These are phyloP conservation scores for Jatropha multifida DNA, from an alignment of 441 rosid species.

Conservation along the genomic window DNA sequence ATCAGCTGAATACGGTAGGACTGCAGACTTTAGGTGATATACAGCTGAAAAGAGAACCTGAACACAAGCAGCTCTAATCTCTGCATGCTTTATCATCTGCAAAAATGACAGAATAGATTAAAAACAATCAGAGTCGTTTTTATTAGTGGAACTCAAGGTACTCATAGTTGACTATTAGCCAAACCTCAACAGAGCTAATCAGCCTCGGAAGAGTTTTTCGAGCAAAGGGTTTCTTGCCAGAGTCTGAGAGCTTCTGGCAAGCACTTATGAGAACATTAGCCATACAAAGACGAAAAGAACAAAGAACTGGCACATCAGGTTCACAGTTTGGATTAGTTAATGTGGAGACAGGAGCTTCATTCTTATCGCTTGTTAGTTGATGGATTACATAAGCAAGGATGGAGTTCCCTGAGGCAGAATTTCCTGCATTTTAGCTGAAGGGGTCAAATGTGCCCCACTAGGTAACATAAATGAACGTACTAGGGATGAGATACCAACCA, in stretches of 20 bases:
- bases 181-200: constrained; percentile 60
- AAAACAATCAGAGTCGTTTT: not conserved
- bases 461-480: constrained; percentile 13
- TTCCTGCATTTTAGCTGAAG: constrained; percentile 41
- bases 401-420: constrained; percentile 32
- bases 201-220: constrained; percentile 53
- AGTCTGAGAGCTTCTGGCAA: constrained; percentile 70
- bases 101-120: constrained; percentile 1
- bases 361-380: constrained; percentile 45
- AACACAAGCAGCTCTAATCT: constrained; percentile 75
- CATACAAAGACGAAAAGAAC: constrained; percentile 78
- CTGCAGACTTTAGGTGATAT: constrained; percentile 77
- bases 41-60: constrained; percentile 87
- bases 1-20: constrained; percentile 62
- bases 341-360: constrained; percentile 29
- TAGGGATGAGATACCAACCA: constrained; percentile 35
- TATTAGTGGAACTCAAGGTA: not conserved
- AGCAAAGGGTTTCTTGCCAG: constrained; percentile 60
- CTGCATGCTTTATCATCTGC: constrained; percentile 50
- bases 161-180: constrained; percentile 7
- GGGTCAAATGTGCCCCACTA: constrained; percentile 21
- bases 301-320: constrained; percentile 31
- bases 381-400: constrained; percentile 50
- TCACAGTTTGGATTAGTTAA: constrained; percentile 29
- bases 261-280: constrained; percentile 89